Percentiles rank a stretch among this genome's conserved stretches.
These are phyloP conservation scores for Capsicum pubescens DNA, from an alignment of 257 asterid species.

Conservation along the genomic window DNA sequence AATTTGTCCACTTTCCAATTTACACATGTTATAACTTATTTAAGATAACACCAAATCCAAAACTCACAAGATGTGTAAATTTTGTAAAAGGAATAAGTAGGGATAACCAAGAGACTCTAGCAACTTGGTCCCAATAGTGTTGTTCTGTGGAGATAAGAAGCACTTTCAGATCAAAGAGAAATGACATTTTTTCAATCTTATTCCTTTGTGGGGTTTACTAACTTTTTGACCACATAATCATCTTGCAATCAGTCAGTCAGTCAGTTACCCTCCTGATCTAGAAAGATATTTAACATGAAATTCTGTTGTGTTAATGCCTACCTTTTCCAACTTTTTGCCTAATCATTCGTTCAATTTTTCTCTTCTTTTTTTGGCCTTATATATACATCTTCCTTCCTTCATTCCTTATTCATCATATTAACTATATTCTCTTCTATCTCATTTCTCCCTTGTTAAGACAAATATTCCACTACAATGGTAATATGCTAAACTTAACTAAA, in stretches of 20 bases:
- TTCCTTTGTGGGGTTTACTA: not conserved
- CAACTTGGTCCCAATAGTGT: not conserved
- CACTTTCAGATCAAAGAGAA: not conserved
- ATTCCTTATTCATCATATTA: not conserved
- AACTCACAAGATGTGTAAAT: not conserved
- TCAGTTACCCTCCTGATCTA: constrained; percentile 9
- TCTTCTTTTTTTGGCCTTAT: not conserved
- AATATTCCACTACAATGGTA: constrained; percentile 6
- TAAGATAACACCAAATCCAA: not conserved
- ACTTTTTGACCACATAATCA: constrained; percentile 20
- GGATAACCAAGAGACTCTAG: not conserved
- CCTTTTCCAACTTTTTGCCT: constrained; percentile 23
- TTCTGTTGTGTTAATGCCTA: constrained; percentile 12
- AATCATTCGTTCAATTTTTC: constrained; percentile 23
- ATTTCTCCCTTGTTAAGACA: not conserved
- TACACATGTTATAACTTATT: not conserved
- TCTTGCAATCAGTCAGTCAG: not conserved
- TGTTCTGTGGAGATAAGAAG: constrained; percentile 22
- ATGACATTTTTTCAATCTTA: not conserved
- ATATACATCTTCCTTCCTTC: not conserved
- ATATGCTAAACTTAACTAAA: not conserved
- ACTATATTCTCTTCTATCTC: not conserved
- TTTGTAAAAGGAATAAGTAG: not conserved
- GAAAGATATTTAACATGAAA: not conserved
- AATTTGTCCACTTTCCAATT: not conserved